Conservation (phyloP, 2,329 filamentous ascomycete genomes). For the Tolypocladium pustulatum region DNA sequence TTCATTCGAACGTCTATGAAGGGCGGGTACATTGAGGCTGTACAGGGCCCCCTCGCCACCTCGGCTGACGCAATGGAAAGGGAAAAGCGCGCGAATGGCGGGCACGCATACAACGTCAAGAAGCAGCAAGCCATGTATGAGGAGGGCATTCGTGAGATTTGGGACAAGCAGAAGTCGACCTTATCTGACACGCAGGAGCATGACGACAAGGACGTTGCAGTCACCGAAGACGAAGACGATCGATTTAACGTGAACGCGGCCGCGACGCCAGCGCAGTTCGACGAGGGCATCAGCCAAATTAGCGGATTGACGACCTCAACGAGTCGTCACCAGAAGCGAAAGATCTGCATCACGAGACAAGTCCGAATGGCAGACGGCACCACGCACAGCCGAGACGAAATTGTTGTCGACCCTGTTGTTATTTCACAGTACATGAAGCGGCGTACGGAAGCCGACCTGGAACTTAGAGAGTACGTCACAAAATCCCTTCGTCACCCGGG, state of each 20-base stretch:
- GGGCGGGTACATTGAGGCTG: conserved; percentile 79
- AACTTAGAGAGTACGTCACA: conserved; percentile 58
- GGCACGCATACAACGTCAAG: conserved; percentile 96
- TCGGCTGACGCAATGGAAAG: conserved; percentile 79
- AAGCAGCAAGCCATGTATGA: conserved; percentile 89
- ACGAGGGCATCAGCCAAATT: conserved; percentile 74
- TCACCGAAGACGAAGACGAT: conserved; percentile 52
- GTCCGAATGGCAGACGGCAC: conserved; percentile 33
- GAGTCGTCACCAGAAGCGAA: conserved; percentile 58
- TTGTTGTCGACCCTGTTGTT: conserved; percentile 72
- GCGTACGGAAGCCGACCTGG: conserved; percentile 58
- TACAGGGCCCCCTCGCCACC: conserved; percentile 54
- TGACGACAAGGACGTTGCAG: conserved; percentile 48
- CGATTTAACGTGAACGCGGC: conserved; percentile 63
- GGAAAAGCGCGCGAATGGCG: conserved; percentile 79
- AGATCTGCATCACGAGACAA: conserved; percentile 62
- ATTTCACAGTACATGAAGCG: conserved; percentile 82
- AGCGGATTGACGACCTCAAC: conserved; percentile 56
- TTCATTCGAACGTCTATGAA: conserved; percentile 99
- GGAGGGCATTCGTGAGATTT: conserved; percentile 82
- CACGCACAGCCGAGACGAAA: conserved; percentile 52
- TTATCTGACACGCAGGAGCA: conserved; percentile 63
- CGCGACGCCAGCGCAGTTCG: conserved; percentile 54
- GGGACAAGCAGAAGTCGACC: conserved; percentile 76
- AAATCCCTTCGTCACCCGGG: conserved; percentile 3